Base-by-base conservation (phyloP, 1,284 basidiomycete genomes). In the Cystobasidiaceae sp. region DNA sequence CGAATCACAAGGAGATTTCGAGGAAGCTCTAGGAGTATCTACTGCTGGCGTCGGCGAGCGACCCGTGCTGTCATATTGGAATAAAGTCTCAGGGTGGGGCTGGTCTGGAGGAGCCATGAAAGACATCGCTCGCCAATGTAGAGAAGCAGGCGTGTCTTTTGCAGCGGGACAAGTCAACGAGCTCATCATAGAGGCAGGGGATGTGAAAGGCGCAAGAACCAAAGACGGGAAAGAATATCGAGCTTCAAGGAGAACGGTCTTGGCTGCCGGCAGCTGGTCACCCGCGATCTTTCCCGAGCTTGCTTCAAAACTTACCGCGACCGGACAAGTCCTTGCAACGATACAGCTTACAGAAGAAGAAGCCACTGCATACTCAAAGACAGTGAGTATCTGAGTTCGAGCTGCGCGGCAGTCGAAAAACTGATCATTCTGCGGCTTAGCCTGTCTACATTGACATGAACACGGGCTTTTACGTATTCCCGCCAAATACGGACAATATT, bases 241-340 rank as follows among this genome's bases (percentile, higher is more conserved):
- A 17, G 86, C 84, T 0, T 27, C 39, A 13, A 80, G 84, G 43
- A 69, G 82, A 30, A 80, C 88, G 4, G 79, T 92, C 25, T 74
- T 92, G 33, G 84, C 88, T 13, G 80, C 84, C 6, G 90, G 90
- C 25, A 84, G 89, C 4, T 92, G 92, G 93, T 90, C 90, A 0
- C 83, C 86, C 2, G 86, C 87, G 0, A 77, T 86, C 1, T 89
- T 93, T 73, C 83, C 85, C 6, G 81, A 81, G 41, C 75, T 86
- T 27, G 76, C 79, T n/a, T 72, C 77, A 9, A 78, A 77, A 33
- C 85, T 83, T 71, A 75, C 84, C 11, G 86, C 88, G 2, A 88
- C 86, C 28, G 88, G 88, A 86, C 88, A 71, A 73, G 81, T 68
- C 48, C 46, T 93, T 25, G 86, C 84, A 1, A 87, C 83, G 71